Evolutionary conservation across 352 stramenopile genomes (phyloP).

Genomic region (Phytophthora agathidicida): DNA sequence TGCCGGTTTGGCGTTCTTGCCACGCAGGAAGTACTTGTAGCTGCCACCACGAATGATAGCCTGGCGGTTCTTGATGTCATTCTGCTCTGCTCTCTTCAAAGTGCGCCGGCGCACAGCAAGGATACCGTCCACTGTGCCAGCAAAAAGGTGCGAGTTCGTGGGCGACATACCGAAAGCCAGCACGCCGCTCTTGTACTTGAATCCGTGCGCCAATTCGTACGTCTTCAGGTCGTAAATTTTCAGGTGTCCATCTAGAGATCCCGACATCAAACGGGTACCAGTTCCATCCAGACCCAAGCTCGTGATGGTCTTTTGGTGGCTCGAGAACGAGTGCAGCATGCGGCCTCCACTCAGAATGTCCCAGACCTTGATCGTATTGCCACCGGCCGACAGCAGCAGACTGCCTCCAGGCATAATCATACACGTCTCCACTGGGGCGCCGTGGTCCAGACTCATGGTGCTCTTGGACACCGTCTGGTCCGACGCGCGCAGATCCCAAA

Average conservation of each 20-base stretch:
- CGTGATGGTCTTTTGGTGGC: conserved; percentile 96
- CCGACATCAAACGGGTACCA: conserved; percentile 87
- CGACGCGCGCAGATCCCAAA: conserved; percentile 92
- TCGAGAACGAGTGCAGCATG: conserved; percentile 90
- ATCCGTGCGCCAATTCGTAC: conserved; percentile 90
- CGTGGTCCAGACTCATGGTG: conserved; percentile 80
- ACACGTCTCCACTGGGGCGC: conserved; percentile 88
- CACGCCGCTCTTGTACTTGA: conserved; percentile 88
- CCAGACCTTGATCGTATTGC: conserved; percentile 93
- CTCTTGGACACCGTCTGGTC: conserved; percentile 62
- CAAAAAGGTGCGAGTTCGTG: conserved; percentile 85
- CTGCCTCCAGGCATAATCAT: conserved; percentile 87
- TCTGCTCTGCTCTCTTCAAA: conserved; percentile 70
- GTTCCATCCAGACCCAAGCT: conserved; percentile 88
- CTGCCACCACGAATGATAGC: conserved; percentile 81
- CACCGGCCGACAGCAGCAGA: conserved; percentile 83
- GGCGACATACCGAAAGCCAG: conserved; percentile 84
- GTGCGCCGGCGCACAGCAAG: conserved; percentile 85
- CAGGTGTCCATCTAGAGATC: conserved; percentile 91
- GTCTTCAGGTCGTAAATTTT: conserved; percentile 95
- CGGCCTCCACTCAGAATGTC: conserved; percentile 89
- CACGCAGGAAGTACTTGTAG: conserved; percentile 92
- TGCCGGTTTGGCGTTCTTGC: conserved; percentile 82
- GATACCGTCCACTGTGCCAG: conserved; percentile 75
- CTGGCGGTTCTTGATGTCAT: conserved; percentile 70